phyloP scores from a whole-genome alignment of 2,329 filamentous ascomycete genomes.

The Scopulariopsis brevicaulis region DNA sequence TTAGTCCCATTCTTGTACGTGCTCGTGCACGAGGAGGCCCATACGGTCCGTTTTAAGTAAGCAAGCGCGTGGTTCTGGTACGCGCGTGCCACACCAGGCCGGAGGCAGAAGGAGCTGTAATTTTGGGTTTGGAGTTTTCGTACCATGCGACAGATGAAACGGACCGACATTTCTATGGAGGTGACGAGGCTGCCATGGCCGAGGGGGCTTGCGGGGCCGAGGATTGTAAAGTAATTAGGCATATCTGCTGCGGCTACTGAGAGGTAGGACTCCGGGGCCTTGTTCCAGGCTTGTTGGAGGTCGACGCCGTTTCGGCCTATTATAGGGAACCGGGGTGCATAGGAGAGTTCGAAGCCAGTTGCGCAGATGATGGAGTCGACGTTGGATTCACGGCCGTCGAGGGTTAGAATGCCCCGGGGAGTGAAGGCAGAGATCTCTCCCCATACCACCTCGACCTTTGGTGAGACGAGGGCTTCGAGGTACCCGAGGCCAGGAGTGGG shows the following conservation, averaged over 20 bases:
- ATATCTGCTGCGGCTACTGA: slow-evolving; percentile 13
- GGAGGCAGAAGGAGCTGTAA: slow-evolving; percentile 6
- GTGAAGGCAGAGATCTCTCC: slow-evolving; percentile 7
- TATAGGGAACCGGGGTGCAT: slow-evolving; percentile 14
- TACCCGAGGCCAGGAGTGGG: slow-evolving; percentile 32
- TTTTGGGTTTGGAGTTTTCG: slow-evolving; percentile 8
- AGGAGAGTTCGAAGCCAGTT: slow-evolving; percentile 14
- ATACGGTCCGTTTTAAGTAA: slow-evolving; percentile 1
- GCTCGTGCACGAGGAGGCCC: slow-evolving; percentile 5
- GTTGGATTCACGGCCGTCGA: slow-evolving; percentile 5
- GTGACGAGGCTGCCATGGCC: not conserved
- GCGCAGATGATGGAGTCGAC: slow-evolving; percentile 9
- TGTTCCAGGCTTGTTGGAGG: slow-evolving; percentile 13
- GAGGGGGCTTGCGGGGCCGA: not conserved
- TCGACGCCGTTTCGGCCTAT: slow-evolving; percentile 7
- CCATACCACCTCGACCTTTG: slow-evolving; percentile 11
- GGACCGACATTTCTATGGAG: not conserved
- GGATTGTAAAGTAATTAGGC: slow-evolving; percentile 11
- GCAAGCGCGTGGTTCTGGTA: slow-evolving; percentile 4
- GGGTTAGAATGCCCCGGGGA: slow-evolving; percentile 5
- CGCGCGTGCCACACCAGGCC: not conserved
- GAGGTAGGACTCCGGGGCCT: slow-evolving; percentile 15
- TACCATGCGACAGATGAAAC: not conserved
- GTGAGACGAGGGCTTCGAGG: slow-evolving; percentile 14
- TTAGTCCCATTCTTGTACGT: slow-evolving; percentile 9